Evolutionary conservation across 148 eudicot genomes (phyloP).

Genomic region (Persicaria maculosa): DNA sequence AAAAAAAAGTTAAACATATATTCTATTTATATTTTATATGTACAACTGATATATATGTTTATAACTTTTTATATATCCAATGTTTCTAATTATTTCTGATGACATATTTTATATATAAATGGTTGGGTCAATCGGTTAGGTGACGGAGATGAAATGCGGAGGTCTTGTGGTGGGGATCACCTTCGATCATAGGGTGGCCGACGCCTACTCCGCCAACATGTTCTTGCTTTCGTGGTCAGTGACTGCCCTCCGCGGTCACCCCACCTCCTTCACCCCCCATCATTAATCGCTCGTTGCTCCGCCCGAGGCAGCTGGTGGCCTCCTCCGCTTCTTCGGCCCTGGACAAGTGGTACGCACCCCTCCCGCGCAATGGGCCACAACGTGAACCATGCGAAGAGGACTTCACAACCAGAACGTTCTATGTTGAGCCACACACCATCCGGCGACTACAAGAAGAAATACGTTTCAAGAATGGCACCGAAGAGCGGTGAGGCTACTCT

Average conservation of each 20-base stretch:
- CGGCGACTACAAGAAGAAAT: neutral
- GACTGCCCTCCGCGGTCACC: no score
- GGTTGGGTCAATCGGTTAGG: no score
- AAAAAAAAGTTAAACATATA: no score
- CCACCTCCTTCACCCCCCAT: conserved; percentile 8
- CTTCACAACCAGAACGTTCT: neutral
- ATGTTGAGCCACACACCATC: neutral
- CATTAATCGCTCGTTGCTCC: conserved; percentile 39
- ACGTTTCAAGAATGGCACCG: neutral
- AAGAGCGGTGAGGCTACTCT: no score
- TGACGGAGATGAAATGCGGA: conserved; percentile 49
- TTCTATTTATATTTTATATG: no score
- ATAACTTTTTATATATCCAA: no score
- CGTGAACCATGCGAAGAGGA: neutral
- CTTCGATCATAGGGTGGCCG: conserved; percentile 60
- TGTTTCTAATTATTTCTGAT: no score
- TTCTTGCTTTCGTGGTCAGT: conserved; percentile 62
- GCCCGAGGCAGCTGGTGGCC: conserved; percentile 13
- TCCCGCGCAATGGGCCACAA: neutral
- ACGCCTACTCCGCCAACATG: conserved; percentile 70
- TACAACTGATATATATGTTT: no score
- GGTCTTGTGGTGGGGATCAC: conserved; percentile 48
- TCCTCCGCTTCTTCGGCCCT: neutral
- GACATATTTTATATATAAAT: no score
- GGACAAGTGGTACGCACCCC: neutral